These are phyloP conservation scores for Tetracladium marchalianum DNA, from an alignment of 495 filamentous ascomycete species.

Conservation along the genomic window DNA sequence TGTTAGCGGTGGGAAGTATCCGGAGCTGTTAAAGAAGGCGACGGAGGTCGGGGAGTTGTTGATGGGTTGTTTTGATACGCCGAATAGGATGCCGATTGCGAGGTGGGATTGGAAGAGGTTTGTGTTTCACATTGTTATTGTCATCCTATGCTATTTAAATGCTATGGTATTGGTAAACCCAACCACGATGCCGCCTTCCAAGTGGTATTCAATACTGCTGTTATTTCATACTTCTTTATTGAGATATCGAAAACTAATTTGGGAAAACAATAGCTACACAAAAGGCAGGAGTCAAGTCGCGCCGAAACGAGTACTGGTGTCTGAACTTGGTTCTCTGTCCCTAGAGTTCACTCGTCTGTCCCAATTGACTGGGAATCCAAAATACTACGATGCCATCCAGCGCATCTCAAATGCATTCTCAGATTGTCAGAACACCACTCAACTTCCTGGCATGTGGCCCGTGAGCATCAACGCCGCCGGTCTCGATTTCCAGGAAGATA, in stretches of 20 bases:
- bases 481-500: slow-evolving; percentile 25
- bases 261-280: slow-evolving; percentile 6
- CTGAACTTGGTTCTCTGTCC: slow-evolving; percentile 74
- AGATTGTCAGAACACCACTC: slow-evolving; percentile 53
- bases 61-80: slow-evolving; percentile 80
- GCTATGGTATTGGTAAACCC: slow-evolving; percentile 24
- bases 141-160: background rate
- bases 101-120: slow-evolving; percentile 43
- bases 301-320: slow-evolving; percentile 28
- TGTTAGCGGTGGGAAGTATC: slow-evolving; percentile 48
- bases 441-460: slow-evolving; percentile 79
- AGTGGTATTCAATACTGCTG: slow-evolving; percentile 39
- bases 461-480: slow-evolving; percentile 51
- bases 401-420: slow-evolving; percentile 73
- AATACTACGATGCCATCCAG: slow-evolving; percentile 85
- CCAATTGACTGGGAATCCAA: slow-evolving; percentile 73
- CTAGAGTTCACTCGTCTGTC: slow-evolving; percentile 81
- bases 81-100: slow-evolving; percentile 75
- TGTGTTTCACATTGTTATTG: background rate
- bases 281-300: slow-evolving; percentile 13
- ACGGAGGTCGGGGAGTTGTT: slow-evolving; percentile 74
- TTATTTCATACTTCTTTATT: background rate
- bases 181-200: slow-evolving; percentile 76
- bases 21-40: slow-evolving; percentile 63
- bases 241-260: background rate